phyloP scores from a whole-genome alignment of 768 basidiomycete species.

The Rhizopogon sp. region DNA sequence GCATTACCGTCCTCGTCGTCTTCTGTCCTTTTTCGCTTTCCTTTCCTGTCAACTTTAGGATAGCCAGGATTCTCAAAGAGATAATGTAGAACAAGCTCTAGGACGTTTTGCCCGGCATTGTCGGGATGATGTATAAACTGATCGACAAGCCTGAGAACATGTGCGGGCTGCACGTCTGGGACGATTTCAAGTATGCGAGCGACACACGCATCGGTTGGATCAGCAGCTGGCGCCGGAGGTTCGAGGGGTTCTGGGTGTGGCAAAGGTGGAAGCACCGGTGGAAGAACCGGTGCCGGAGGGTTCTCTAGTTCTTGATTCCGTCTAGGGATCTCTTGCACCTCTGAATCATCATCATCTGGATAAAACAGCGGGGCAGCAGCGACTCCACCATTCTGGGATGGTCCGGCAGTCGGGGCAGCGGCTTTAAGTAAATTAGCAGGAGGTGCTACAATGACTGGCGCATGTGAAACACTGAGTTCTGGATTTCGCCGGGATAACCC shows the following conservation, averaged over 20 bases:
- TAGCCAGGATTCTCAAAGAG: constrained; percentile 62
- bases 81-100: constrained; percentile 51
- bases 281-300: constrained; percentile 2
- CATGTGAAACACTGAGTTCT: constrained; percentile 7
- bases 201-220: constrained; percentile 26
- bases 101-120: constrained; percentile 29
- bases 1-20: constrained; percentile 14
- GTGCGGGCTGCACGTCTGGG: constrained; percentile 61
- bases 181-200: constrained; percentile 61
- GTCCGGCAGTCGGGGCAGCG: constrained; percentile 7
- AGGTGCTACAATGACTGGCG: constrained; percentile 9
- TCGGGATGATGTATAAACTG: constrained; percentile 32
- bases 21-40: constrained; percentile 38
- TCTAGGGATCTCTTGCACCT: neutral
- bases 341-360: constrained; percentile 31
- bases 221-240: constrained; percentile 11
- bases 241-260: constrained; percentile 10
- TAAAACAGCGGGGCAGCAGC: constrained; percentile 28
- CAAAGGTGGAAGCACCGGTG: neutral
- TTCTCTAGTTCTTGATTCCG: neutral
- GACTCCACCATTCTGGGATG: constrained; percentile 5
- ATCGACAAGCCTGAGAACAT: constrained; percentile 46
- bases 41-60: constrained; percentile 48
- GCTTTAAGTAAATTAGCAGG: constrained; percentile 7
- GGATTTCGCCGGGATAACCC: neutral